Conservation (phyloP, 164 flowering plant species). For the Tetracentron sinense region DNA sequence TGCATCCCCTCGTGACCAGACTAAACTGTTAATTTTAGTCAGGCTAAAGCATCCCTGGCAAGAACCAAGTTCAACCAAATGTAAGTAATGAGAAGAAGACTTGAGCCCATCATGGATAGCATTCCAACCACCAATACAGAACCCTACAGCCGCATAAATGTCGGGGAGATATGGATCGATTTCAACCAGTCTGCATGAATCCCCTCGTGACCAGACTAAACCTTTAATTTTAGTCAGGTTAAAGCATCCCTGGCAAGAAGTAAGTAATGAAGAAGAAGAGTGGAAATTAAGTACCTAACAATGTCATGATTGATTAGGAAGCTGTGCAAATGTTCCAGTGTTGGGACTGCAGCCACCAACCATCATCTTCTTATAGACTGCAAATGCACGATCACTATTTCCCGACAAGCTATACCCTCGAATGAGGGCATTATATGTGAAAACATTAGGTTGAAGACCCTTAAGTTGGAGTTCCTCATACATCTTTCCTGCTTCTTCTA, state of each 20-base stretch:
- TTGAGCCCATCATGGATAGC: background rate
- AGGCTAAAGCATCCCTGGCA: background rate
- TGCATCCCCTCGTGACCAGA: background rate
- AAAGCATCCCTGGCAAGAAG: slow-evolving; percentile 1
- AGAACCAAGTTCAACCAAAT: background rate
- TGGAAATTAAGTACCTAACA: slow-evolving; percentile 9
- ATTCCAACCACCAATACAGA: background rate
- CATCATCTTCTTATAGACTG: slow-evolving; percentile 80
- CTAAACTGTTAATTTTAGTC: background rate
- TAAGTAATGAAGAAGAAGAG: background rate
- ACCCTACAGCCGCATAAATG: background rate
- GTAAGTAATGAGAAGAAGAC: background rate
- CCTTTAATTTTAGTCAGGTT: background rate
- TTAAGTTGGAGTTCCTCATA: slow-evolving; percentile 58
- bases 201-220: background rate
- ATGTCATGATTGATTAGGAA: slow-evolving; percentile 54
- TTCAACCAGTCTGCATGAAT: background rate
- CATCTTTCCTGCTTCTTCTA: slow-evolving; percentile 64
- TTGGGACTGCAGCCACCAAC: slow-evolving; percentile 83
- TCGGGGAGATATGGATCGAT: background rate
- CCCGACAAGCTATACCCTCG: slow-evolving; percentile 68
- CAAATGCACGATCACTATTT: slow-evolving; percentile 65
- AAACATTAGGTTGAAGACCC: slow-evolving; percentile 78
- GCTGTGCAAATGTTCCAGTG: slow-evolving; percentile 74
- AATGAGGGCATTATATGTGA: slow-evolving; percentile 86